phyloP scores from a whole-genome alignment of 768 basidiomycete genomes.

The Lactarius akahatsu region DNA sequence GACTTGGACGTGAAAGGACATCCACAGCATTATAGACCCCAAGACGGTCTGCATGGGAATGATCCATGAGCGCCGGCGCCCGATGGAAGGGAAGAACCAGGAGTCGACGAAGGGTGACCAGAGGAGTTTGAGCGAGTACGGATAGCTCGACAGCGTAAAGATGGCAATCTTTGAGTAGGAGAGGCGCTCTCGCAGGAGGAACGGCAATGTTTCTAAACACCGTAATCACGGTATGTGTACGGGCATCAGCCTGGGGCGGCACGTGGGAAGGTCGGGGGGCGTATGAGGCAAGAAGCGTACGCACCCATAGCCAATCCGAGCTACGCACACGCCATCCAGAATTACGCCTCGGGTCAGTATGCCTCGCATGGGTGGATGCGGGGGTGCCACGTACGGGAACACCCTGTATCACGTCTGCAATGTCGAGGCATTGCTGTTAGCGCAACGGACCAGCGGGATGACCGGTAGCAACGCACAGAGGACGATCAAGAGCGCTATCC shows the following conservation, averaged over 20 bases:
- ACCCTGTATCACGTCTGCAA: conserved; percentile 62
- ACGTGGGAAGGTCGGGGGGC: conserved; percentile 66
- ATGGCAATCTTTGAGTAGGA: conserved; percentile 97
- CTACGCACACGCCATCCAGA: background rate
- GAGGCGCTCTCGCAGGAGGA: conserved; percentile 90
- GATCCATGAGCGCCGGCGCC: conserved; percentile 97
- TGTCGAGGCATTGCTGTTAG: background rate
- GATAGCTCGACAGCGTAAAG: conserved; percentile 89
- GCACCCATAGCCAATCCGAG: conserved; percentile 29
- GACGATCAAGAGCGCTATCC: conserved; percentile 46
- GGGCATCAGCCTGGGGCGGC: conserved; percentile 40
- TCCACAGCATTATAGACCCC: conserved; percentile 77
- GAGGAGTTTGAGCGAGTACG: conserved; percentile 93
- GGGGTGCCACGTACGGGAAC: conserved; percentile 65
- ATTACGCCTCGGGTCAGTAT: background rate
- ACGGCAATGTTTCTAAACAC: conserved; percentile 83
- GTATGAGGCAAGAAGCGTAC: conserved; percentile 1
- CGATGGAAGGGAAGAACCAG: conserved; percentile 73
- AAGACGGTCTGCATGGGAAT: conserved; percentile 94
- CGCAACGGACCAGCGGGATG: background rate
- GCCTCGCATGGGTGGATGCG: background rate
- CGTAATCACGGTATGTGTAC: too few relatives aligned
- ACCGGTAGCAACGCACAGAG: conserved; percentile 43
- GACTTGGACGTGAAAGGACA: conserved; percentile 69
- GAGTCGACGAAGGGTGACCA: conserved; percentile 99